Evolutionary conservation across 1,139 yeast genomes (phyloP).

Genomic region (Pichia terricola): DNA sequence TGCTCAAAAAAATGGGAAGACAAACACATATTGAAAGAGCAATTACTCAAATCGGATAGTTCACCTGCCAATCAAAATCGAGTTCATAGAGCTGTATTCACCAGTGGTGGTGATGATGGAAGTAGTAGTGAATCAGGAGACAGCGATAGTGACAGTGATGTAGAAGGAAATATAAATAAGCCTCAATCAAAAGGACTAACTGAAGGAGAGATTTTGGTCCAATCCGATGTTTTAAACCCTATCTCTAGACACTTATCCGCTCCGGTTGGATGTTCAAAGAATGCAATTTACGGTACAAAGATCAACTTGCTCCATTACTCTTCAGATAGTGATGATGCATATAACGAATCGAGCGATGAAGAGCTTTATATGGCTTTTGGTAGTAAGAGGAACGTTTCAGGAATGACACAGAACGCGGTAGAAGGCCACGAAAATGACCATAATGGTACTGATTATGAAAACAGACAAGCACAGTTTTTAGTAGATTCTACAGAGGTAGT

Average conservation of each 20-base stretch:
- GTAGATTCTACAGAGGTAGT: neutral
- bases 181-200: neutral
- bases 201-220: neutral
- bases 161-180: no score
- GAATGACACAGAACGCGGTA: neutral
- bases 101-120: constrained; percentile 6
- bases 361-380: constrained; percentile 11
- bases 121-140: constrained; percentile 1
- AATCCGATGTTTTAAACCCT: neutral
- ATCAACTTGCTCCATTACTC: constrained; percentile 4
- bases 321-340: constrained; percentile 2
- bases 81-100: constrained; percentile 5
- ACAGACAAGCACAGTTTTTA: neutral
- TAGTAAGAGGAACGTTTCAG: neutral
- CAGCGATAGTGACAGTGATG: neutral
- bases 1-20: no score
- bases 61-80: neutral
- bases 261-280: constrained; percentile 1
- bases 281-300: constrained; percentile 13
- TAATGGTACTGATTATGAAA: neutral
- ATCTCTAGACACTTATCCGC: neutral
- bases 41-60: no score
- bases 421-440: neutral
- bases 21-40: no score
- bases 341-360: constrained; percentile 2